Conservation (phyloP, 1,284 basidiomycete species). For the Moesziomyces parantarcticus region DNA sequence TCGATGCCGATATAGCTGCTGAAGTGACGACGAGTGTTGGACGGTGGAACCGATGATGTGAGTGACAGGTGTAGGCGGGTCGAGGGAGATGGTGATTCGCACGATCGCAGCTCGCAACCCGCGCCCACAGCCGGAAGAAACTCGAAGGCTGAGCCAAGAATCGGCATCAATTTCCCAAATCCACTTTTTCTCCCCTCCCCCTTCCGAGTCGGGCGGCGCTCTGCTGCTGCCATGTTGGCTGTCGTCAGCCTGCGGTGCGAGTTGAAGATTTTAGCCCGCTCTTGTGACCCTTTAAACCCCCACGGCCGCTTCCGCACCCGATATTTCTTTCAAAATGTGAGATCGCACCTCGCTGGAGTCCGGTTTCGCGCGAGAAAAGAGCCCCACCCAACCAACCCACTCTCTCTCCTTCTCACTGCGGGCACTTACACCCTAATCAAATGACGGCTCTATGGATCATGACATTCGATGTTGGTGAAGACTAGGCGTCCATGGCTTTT, state of each 20-base stretch:
- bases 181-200: background rate
- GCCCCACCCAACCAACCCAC: background rate
- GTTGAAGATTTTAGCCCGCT: background rate
- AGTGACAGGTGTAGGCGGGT: background rate
- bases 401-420: too few relatives aligned
- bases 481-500: slow-evolving; percentile 46
- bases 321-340: background rate
- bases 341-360: background rate
- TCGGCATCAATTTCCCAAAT: background rate
- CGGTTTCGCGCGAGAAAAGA: too few relatives aligned
- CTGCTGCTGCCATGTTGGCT: background rate
- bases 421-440: too few relatives aligned
- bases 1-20: background rate
- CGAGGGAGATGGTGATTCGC: background rate
- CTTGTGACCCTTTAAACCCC: background rate
- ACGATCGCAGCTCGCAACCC: background rate
- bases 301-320: background rate
- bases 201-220: too few relatives aligned
- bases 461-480: background rate
- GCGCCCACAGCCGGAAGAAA: slow-evolving; percentile 6
- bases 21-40: background rate
- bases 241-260: background rate
- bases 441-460: background rate
- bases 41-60: background rate
- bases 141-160: slow-evolving; percentile 10